phyloP scores from a whole-genome alignment of 148 eudicot species.

The Camellia granthamiana region DNA sequence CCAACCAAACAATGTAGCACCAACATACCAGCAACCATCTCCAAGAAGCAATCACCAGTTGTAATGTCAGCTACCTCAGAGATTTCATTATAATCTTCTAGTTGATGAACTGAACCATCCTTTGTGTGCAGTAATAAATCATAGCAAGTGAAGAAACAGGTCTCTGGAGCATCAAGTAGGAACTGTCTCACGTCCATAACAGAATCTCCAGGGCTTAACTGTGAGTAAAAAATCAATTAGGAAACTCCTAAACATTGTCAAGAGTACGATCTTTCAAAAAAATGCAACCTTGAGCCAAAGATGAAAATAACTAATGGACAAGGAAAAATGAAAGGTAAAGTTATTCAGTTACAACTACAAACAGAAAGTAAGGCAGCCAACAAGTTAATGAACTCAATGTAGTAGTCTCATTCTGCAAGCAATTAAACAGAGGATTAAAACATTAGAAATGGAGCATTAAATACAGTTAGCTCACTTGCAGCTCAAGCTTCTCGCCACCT shows the following conservation, averaged over 20 bases:
- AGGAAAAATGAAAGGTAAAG: not conserved
- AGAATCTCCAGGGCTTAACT: slow-evolving; percentile 96
- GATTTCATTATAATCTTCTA: slow-evolving; percentile 92
- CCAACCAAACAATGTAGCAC: slow-evolving; percentile 11
- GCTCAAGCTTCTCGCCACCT: slow-evolving; percentile 85
- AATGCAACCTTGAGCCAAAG: not conserved
- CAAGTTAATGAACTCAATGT: not conserved
- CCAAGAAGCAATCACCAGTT: slow-evolving; percentile 70
- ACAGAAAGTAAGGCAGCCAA: not conserved
- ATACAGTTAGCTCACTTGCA: slow-evolving; percentile 56
- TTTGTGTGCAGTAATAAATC: slow-evolving; percentile 75
- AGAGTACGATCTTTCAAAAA: not conserved
- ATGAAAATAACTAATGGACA: not conserved
- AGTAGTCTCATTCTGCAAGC: not conserved
- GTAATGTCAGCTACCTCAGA: slow-evolving; percentile 97
- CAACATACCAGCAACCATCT: slow-evolving; percentile 87
- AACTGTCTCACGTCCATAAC: slow-evolving; percentile 99
- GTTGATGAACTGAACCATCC: slow-evolving; percentile 69
- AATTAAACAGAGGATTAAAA: not conserved
- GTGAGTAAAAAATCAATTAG: slow-evolving; percentile 20
- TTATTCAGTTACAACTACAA: not conserved
- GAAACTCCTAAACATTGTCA: not conserved
- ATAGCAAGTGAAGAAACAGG: slow-evolving; percentile 94
- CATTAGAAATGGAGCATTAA: not conserved
- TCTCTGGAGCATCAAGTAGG: slow-evolving; percentile 96